Evolutionary conservation across 148 eudicot genomes (phyloP).

Genomic region (Camellia lanceoleosa): DNA sequence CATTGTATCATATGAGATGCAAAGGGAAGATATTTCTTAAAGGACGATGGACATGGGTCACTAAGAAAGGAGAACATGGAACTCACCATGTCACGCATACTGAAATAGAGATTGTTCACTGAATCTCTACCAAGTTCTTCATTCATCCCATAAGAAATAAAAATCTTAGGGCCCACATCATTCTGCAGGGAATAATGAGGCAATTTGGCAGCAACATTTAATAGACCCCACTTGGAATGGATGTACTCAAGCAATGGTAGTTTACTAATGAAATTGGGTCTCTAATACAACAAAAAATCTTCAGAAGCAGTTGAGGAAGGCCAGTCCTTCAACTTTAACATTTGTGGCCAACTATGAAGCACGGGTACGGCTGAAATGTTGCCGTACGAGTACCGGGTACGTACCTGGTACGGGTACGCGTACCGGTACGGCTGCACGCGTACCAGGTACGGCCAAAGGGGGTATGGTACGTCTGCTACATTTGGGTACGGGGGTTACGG

Average conservation of each 20-base stretch:
- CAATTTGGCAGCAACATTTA: conserved; percentile 93
- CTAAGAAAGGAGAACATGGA: conserved; percentile 13
- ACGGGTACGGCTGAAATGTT: no score
- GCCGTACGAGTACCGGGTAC: no score
- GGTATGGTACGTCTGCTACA: no score
- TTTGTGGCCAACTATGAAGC: no score
- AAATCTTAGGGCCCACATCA: conserved; percentile 90
- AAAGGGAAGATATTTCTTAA: conserved; percentile 4
- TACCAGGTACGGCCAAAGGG: no score
- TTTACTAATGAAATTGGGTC: conserved; percentile 88
- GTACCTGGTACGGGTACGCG: no score
- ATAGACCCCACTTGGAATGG: conserved; percentile 95
- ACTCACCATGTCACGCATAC: conserved; percentile 91
- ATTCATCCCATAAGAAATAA: conserved; percentile 64
- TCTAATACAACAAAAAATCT: no score
- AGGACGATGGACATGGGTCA: neutral
- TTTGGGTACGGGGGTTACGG: no score
- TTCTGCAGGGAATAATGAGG: conserved; percentile 94
- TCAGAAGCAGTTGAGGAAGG: no score
- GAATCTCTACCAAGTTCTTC: conserved; percentile 75
- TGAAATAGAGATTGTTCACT: conserved; percentile 70
- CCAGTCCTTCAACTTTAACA: no score
- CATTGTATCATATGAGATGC: neutral
- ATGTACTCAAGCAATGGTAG: conserved; percentile 89
- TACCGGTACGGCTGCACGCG: no score